Percentiles rank a stretch among this genome's conserved stretches.
These are phyloP conservation scores for Colletotrichum somersetense DNA, from an alignment of 2,329 filamentous ascomycete genomes.

Conservation along the genomic window DNA sequence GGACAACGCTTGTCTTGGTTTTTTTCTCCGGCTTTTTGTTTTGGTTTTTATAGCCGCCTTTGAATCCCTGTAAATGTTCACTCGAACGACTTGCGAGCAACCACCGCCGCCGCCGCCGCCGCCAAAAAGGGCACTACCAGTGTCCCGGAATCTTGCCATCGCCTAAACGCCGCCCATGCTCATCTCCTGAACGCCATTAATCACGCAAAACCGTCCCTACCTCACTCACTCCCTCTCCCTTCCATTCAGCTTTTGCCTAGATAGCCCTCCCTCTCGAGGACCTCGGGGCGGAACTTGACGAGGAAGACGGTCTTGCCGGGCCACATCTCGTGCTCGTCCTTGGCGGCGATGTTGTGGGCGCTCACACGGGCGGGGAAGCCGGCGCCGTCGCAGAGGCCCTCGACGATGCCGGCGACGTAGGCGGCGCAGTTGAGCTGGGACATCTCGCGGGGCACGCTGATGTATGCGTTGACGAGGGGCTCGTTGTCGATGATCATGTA, in stretches of 20 bases:
- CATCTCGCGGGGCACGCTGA: constrained; percentile 95
- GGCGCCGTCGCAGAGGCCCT: constrained; percentile 94
- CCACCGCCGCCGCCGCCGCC: not conserved
- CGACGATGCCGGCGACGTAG: constrained; percentile 93
- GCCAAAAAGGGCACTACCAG: constrained; percentile 7
- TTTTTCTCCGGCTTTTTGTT: not conserved
- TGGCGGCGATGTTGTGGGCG: constrained; percentile 80
- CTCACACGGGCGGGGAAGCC: constrained; percentile 91
- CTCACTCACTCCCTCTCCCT: not conserved
- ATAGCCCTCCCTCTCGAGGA: constrained; percentile 90
- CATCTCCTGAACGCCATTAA: constrained; percentile 42
- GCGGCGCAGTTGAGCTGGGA: constrained; percentile 96
- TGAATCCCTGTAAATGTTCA: not conserved
- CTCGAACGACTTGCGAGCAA: constrained; percentile 24
- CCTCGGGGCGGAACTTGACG: constrained; percentile 91
- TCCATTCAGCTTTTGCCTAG: constrained; percentile 68
- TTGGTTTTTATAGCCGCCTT: not conserved
- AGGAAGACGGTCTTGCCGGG: constrained; percentile 96
- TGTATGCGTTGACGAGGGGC: constrained; percentile 93
- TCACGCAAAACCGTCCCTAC: constrained; percentile 4
- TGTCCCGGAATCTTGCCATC: constrained; percentile 31
- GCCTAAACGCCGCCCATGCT: constrained; percentile 45
- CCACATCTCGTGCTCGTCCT: constrained; percentile 84
- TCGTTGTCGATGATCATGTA: constrained; percentile 99
- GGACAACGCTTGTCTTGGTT: not conserved